Evolutionary conservation across 371 early-diverging fungal genomes (phyloP).

Genomic region (Lichtheimia hyalospora): DNA sequence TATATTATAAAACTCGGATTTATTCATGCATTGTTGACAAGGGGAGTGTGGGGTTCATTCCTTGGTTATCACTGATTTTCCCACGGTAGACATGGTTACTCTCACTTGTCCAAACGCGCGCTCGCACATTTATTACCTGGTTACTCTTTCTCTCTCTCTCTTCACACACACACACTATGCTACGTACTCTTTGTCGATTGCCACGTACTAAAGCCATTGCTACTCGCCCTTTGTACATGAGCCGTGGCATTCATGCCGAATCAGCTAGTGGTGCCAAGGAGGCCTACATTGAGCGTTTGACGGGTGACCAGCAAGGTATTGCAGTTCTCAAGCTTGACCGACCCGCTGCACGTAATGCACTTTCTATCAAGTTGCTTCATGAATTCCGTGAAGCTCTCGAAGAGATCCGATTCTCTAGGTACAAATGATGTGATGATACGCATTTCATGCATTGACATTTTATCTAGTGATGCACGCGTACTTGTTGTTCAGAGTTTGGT

Average conservation of each 20-base stretch:
- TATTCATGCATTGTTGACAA: no score
- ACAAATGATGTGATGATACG: background rate
- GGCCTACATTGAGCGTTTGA: slow-evolving; percentile 63
- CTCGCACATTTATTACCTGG: no score
- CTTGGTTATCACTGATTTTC: no score
- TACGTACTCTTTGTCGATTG: no score
- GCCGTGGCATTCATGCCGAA: slow-evolving; percentile 14
- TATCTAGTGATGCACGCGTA: slow-evolving; percentile 66
- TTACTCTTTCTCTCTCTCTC: no score
- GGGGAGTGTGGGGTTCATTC: no score
- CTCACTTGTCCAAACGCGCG: no score
- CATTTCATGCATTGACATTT: background rate
- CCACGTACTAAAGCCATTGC: no score
- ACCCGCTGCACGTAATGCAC: slow-evolving; percentile 87
- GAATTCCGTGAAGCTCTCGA: slow-evolving; percentile 73
- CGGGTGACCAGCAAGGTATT: slow-evolving; percentile 73
- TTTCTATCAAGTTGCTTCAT: slow-evolving; percentile 76
- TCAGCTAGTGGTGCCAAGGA: slow-evolving; percentile 36
- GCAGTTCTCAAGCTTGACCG: slow-evolving; percentile 82
- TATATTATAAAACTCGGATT: no score
- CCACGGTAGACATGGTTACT: no score
- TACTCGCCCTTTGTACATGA: no score
- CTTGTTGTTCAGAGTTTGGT: slow-evolving; percentile 82
- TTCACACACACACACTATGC: no score
- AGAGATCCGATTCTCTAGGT: slow-evolving; percentile 68